phyloP scores from a whole-genome alignment of 495 filamentous ascomycete genomes.

The Podospora sp. region DNA sequence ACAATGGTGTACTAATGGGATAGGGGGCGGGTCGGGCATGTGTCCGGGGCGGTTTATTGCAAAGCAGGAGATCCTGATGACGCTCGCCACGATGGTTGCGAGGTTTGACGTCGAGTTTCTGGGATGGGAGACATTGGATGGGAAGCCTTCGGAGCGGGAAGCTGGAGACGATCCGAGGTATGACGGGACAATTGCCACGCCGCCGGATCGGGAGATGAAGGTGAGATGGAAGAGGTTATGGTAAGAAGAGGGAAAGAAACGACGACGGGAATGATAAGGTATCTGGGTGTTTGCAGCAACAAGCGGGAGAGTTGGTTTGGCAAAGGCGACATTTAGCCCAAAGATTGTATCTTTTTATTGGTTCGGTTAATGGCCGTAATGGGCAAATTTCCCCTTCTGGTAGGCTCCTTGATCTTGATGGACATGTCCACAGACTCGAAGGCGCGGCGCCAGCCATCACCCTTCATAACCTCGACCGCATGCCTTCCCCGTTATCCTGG shows the following conservation, averaged over 20 bases:
- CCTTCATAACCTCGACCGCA: too few relatives aligned
- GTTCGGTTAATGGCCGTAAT: too few relatives aligned
- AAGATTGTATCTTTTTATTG: too few relatives aligned
- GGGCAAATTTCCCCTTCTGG: too few relatives aligned
- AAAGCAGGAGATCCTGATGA: slow-evolving; percentile 44
- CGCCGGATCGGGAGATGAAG: slow-evolving; percentile 36
- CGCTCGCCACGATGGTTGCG: slow-evolving; percentile 50
- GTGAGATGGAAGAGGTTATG: slow-evolving; percentile 25
- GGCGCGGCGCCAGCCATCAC: too few relatives aligned
- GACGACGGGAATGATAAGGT: too few relatives aligned
- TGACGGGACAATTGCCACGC: slow-evolving; percentile 22
- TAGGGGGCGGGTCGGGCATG: slow-evolving; percentile 23
- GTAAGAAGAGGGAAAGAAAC: neutral
- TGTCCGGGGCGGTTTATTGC: slow-evolving; percentile 50
- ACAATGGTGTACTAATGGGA: neutral
- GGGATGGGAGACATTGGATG: slow-evolving; percentile 27
- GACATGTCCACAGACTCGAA: too few relatives aligned
- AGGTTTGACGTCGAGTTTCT: slow-evolving; percentile 56
- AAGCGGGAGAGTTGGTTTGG: too few relatives aligned
- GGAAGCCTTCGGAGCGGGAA: slow-evolving; percentile 26
- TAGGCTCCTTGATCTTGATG: too few relatives aligned
- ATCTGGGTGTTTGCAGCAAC: too few relatives aligned
- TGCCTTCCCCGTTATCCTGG: too few relatives aligned
- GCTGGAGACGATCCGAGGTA: slow-evolving; percentile 25
- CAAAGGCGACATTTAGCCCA: too few relatives aligned